phyloP scores from a whole-genome alignment of 768 basidiomycete species.

The Amanita pseudoporphyria region DNA sequence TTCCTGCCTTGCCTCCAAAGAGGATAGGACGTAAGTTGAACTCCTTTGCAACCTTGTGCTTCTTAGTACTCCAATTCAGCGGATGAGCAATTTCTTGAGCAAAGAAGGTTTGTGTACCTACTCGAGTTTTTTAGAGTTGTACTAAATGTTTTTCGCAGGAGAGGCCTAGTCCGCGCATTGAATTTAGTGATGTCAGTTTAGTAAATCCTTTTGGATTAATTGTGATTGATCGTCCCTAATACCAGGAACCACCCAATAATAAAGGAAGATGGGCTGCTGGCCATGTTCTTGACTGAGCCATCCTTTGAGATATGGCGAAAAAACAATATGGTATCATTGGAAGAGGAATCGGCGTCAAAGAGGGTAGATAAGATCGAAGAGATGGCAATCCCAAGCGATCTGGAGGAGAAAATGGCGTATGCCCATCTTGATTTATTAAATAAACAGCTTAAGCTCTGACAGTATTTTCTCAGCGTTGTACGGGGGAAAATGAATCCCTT shows the following conservation, averaged over 20 bases:
- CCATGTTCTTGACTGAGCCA: slow-evolving; percentile 72
- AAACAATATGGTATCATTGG: slow-evolving; percentile 60
- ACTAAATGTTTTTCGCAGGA: slow-evolving; percentile 30
- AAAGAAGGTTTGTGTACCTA: slow-evolving; percentile 49
- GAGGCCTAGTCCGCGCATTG: slow-evolving; percentile 72
- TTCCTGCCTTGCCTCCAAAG: slow-evolving; percentile 86
- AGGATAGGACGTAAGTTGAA: slow-evolving; percentile 69
- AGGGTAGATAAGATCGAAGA: slow-evolving; percentile 77
- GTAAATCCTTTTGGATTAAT: background rate
- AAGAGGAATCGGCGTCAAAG: slow-evolving; percentile 81
- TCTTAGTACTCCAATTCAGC: slow-evolving; percentile 25
- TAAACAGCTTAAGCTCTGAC: slow-evolving; percentile 1
- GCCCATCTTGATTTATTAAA: slow-evolving; percentile 11
- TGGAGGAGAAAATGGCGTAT: slow-evolving; percentile 83
- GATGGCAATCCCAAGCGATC: slow-evolving; percentile 86
- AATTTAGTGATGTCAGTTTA: slow-evolving; percentile 64
- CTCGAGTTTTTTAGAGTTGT: background rate
- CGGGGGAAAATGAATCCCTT: slow-evolving; percentile 65
- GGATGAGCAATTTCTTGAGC: slow-evolving; percentile 87
- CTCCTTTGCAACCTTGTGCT: slow-evolving; percentile 5
- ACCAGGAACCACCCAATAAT: slow-evolving; percentile 82
- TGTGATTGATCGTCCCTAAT: slow-evolving; percentile 1
- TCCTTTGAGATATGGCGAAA: slow-evolving; percentile 89
- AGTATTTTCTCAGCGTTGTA: slow-evolving; percentile 42
- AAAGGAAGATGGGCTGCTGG: slow-evolving; percentile 76